Conservation (phyloP, 1,139 yeast species). For the Geotrichum citri-aurantii region DNA sequence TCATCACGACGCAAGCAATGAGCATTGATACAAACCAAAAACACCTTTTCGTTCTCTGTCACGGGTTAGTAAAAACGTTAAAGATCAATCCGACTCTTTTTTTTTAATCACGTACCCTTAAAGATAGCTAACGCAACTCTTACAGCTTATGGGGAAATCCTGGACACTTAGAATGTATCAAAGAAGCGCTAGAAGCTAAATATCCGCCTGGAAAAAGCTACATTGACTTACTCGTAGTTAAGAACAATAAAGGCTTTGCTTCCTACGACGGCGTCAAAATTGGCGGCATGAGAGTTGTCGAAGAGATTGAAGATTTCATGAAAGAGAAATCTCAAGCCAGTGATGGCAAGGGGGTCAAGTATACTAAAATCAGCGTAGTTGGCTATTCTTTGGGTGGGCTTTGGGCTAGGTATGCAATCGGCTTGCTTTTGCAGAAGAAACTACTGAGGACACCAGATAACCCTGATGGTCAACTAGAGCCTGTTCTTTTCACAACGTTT, state of each 20-base stretch:
- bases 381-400: slow-evolving; percentile 56
- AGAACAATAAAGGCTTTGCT: slow-evolving; percentile 64
- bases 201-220: slow-evolving; percentile 38
- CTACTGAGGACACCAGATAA: slow-evolving; percentile 7
- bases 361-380: slow-evolving; percentile 41
- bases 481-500: slow-evolving; percentile 53
- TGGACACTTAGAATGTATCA: slow-evolving; percentile 59
- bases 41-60: slow-evolving; percentile 74
- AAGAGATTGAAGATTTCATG: slow-evolving; percentile 39
- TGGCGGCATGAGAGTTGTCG: slow-evolving; percentile 62
- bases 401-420: slow-evolving; percentile 59
- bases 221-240: slow-evolving; percentile 57
- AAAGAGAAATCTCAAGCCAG: slow-evolving; percentile 1
- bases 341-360: slow-evolving; percentile 17
- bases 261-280: slow-evolving; percentile 80
- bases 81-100: not conserved
- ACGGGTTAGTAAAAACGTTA: slow-evolving; percentile 46
- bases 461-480: slow-evolving; percentile 10
- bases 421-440: slow-evolving; percentile 30
- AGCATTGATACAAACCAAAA: slow-evolving; percentile 11
- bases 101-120: not conserved
- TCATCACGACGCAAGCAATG: not conserved
- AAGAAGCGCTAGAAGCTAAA: slow-evolving; percentile 45
- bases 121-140: not conserved
- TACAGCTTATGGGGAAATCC: slow-evolving; percentile 73